Conservation (phyloP, 2,329 filamentous ascomycete species). For the Fusarium sp. region DNA sequence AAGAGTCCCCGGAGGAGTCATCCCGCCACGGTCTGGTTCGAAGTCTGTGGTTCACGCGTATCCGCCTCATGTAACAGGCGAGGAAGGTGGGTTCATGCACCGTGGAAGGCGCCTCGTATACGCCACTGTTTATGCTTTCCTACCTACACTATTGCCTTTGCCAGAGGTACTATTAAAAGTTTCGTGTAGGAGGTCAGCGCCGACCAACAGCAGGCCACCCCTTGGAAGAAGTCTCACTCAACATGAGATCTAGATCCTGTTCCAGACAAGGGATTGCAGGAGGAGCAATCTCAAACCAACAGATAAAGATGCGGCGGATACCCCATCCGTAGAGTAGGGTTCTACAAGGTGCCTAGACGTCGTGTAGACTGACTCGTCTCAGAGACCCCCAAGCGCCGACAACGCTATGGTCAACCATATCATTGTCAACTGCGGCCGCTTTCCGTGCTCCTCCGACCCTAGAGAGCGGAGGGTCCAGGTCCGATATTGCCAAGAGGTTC, state of each 20-base stretch:
- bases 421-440: background rate
- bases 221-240: background rate
- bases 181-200: background rate
- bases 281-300: background rate
- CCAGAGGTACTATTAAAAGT: background rate
- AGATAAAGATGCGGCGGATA: background rate
- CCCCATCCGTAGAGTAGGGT: background rate
- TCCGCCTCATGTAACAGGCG: background rate
- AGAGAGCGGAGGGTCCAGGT: background rate
- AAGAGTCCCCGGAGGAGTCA: background rate
- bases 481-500: background rate
- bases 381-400: background rate
- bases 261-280: background rate
- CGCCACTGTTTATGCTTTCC: background rate
- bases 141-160: background rate
- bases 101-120: background rate
- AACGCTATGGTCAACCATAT: background rate
- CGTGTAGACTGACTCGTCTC: background rate
- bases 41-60: background rate
- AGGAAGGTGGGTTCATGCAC: background rate
- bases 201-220: background rate
- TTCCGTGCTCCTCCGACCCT: background rate
- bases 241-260: background rate
- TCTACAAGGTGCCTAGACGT: background rate
- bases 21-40: background rate